Percentiles rank a stretch among this genome's conserved stretches.
Evolutionary conservation across 2,329 filamentous ascomycete species (phyloP).

Genomic region (Cyclaneusma minus): DNA sequence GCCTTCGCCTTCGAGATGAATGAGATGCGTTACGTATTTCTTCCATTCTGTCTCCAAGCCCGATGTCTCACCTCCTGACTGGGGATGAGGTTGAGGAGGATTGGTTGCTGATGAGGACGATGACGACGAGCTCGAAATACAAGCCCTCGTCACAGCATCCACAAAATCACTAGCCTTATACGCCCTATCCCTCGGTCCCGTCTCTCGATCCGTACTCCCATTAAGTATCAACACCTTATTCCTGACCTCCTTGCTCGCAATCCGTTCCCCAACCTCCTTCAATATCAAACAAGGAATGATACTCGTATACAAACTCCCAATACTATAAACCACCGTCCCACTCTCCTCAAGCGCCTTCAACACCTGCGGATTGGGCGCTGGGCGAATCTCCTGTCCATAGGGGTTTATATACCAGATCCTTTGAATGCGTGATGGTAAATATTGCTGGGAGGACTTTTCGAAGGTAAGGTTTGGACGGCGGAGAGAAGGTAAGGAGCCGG

Average conservation of each 20-base stretch:
- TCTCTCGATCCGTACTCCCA: conserved; percentile 72
- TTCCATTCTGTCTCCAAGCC: conserved; percentile 30
- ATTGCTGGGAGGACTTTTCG: conserved; percentile 59
- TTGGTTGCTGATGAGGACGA: background rate
- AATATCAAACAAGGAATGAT: conserved; percentile 73
- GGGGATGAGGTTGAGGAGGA: conserved; percentile 1
- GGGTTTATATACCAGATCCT: conserved; percentile 96
- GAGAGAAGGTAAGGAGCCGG: conserved; percentile 65
- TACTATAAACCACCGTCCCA: conserved; percentile 69
- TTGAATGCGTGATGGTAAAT: conserved; percentile 62
- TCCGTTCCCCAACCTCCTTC: conserved; percentile 53
- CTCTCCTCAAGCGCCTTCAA: conserved; percentile 49
- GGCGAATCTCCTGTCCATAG: conserved; percentile 89
- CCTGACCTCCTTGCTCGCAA: conserved; percentile 28
- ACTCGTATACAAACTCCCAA: conserved; percentile 86
- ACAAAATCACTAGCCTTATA: conserved; percentile 74
- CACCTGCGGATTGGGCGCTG: conserved; percentile 69
- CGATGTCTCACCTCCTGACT: conserved; percentile 4
- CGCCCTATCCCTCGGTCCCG: conserved; percentile 47
- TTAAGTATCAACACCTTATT: conserved; percentile 63
- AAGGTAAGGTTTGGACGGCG: conserved; percentile 71
- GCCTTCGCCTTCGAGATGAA: conserved; percentile 59
- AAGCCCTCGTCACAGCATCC: conserved; percentile 60
- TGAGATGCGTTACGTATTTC: conserved; percentile 67
- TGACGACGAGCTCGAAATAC: too few relatives aligned